phyloP scores from a whole-genome alignment of 148 eudicot species.

The Persicaria tinctoria region DNA sequence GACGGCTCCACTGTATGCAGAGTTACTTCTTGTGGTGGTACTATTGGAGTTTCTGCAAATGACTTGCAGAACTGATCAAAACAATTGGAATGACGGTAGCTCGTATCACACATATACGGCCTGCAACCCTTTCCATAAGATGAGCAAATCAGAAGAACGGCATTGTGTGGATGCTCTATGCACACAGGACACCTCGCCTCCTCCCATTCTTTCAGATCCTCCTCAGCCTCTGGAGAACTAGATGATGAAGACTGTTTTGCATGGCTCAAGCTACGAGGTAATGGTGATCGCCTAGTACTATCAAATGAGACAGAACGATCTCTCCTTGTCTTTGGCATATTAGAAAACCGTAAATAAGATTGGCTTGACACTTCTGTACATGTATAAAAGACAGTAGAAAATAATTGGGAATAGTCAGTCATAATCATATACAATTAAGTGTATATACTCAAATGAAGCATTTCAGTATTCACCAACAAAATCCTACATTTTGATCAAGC shows the following conservation, averaged over 20 bases:
- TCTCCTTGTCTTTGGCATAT: slow-evolving; percentile 73
- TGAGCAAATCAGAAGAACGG: slow-evolving; percentile 76
- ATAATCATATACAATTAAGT: not conserved
- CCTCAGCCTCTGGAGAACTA: slow-evolving; percentile 38
- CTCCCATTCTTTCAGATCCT: slow-evolving; percentile 76
- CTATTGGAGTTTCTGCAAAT: slow-evolving; percentile 30
- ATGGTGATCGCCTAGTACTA: slow-evolving; percentile 51
- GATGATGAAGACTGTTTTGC: slow-evolving; percentile 29
- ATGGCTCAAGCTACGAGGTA: slow-evolving; percentile 48
- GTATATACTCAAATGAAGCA: not conserved
- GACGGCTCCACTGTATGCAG: slow-evolving; percentile 20
- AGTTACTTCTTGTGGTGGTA: slow-evolving; percentile 20
- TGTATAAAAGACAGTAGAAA: not conserved
- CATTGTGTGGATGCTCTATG: slow-evolving; percentile 98
- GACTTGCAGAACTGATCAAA: slow-evolving; percentile 77
- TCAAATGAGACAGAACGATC: slow-evolving; percentile 54
- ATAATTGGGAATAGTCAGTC: not conserved
- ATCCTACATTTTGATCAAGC: not conserved
- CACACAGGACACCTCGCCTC: slow-evolving; percentile 94
- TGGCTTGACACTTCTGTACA: slow-evolving; percentile 1
- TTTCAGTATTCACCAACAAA: not conserved
- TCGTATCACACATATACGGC: slow-evolving; percentile 94
- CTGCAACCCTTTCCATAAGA: slow-evolving; percentile 87
- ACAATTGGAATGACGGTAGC: slow-evolving; percentile 93
- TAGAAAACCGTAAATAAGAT: slow-evolving; percentile 1